These are phyloP conservation scores for Globisporangium polare DNA, from an alignment of 352 stramenopile genomes.

Conservation along the genomic window DNA sequence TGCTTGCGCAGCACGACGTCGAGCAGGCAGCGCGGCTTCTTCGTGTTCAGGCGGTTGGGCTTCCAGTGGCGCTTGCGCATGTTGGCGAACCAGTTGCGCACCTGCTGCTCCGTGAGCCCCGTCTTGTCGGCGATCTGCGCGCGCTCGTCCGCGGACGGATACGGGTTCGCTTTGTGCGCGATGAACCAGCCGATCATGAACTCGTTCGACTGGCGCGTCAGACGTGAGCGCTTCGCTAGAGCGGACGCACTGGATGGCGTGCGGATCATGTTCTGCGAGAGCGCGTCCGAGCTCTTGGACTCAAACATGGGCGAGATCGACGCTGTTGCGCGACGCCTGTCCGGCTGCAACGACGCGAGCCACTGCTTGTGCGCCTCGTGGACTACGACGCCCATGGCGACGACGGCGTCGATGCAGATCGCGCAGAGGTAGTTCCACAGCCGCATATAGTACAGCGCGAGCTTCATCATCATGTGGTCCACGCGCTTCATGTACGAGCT, in stretches of 20 bases:
- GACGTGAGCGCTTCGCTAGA: slow-evolving; percentile 42
- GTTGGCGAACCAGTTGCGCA: slow-evolving; percentile 88
- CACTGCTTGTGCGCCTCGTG: slow-evolving; percentile 18
- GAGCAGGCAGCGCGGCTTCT: slow-evolving; percentile 77
- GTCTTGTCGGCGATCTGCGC: slow-evolving; percentile 63
- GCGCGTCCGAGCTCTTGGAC: slow-evolving; percentile 30
- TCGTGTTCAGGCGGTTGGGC: slow-evolving; percentile 52
- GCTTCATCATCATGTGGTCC: slow-evolving; percentile 55
- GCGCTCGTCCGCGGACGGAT: slow-evolving; percentile 64
- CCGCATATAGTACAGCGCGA: slow-evolving; percentile 45
- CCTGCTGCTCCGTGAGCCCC: slow-evolving; percentile 72
- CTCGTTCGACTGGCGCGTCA: slow-evolving; percentile 76
- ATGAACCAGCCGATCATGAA: slow-evolving; percentile 86
- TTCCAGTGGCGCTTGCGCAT: slow-evolving; percentile 90
- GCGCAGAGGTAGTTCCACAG: slow-evolving; percentile 51
- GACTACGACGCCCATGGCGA: slow-evolving; percentile 27
- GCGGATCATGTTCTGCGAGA: slow-evolving; percentile 33
- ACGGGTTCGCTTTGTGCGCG: slow-evolving; percentile 81
- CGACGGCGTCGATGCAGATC: slow-evolving; percentile 37
- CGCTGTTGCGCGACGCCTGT: slow-evolving; percentile 7
- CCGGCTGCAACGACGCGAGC: slow-evolving; percentile 22
- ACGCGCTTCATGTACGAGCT: slow-evolving; percentile 19
- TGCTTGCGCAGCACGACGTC: slow-evolving; percentile 74
- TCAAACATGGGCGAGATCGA: slow-evolving; percentile 32
- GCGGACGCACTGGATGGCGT: slow-evolving; percentile 3